A percentile compares a stretch with the other conserved stretches of the same genome.
phyloP scores from a whole-genome alignment of 2,329 filamentous ascomycete species.

The Calonectria hawksworthii region DNA sequence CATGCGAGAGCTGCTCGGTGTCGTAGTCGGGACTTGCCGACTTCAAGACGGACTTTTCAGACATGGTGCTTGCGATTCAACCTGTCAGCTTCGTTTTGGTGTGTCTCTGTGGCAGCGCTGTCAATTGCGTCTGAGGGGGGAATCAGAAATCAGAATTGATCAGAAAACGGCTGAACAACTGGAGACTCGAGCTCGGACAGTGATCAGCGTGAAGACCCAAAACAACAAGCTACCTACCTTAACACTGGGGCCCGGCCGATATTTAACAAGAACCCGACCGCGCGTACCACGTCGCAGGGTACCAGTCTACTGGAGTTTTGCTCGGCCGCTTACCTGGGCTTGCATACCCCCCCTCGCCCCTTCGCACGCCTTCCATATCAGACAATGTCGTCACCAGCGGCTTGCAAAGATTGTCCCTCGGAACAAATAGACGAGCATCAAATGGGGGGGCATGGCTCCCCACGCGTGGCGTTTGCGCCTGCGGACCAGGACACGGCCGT shows the following conservation, averaged over 20 bases:
- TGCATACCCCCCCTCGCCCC: constrained; percentile 5
- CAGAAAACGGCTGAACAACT: background rate
- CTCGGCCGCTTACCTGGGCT: constrained; percentile 16
- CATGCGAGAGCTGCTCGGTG: constrained; percentile 37
- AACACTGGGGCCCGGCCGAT: constrained; percentile 15
- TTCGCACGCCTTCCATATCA: constrained; percentile 32
- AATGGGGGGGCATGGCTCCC: constrained; percentile 14
- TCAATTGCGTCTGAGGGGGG: background rate
- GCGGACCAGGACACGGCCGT: background rate
- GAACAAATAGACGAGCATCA: constrained; percentile 25
- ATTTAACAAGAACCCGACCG: constrained; percentile 36
- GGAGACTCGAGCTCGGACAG: background rate
- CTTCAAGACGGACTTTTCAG: constrained; percentile 42
- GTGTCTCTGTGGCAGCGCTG: background rate
- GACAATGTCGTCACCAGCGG: constrained; percentile 27
- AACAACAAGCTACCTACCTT: constrained; percentile 22
- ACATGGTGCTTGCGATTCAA: constrained; percentile 39
- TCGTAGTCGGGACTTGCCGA: constrained; percentile 36
- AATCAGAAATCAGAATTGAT: background rate
- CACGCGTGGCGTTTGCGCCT: constrained; percentile 24
- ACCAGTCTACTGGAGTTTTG: constrained; percentile 16
- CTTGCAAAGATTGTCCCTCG: constrained; percentile 24
- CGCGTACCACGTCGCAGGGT: constrained; percentile 34
- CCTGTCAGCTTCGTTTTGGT: background rate
- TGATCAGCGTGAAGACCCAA: background rate